Evolutionary conservation across 768 basidiomycete species (phyloP).

Genomic region (Kwoniella dendrophila): DNA sequence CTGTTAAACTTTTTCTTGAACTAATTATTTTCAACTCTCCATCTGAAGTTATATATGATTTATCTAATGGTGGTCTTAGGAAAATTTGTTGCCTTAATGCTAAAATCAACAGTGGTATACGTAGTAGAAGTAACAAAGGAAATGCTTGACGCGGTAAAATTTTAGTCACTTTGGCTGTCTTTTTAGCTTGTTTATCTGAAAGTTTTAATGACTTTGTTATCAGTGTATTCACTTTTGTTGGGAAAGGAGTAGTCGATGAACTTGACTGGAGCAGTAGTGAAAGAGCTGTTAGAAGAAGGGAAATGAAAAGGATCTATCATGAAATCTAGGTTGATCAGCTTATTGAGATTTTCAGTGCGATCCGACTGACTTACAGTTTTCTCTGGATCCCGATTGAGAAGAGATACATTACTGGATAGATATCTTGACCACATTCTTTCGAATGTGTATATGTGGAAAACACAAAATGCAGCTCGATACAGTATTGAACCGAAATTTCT

Average conservation of each 20-base stretch:
- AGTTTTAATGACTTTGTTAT: neutral
- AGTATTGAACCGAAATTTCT: conserved; percentile 20
- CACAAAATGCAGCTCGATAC: conserved; percentile 21
- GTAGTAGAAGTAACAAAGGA: conserved; percentile 35
- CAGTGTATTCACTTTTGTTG: conserved; percentile 1
- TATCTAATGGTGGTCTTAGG: conserved; percentile 21
- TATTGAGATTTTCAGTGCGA: no score
- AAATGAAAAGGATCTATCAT: conserved; percentile 40
- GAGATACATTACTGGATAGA: conserved; percentile 12
- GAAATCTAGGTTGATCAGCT: neutral
- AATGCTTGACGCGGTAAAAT: conserved; percentile 20
- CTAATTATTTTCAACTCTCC: conserved; percentile 46
- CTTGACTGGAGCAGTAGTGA: conserved; percentile 35
- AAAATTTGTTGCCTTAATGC: conserved; percentile 44
- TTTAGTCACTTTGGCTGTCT: neutral
- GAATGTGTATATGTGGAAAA: conserved; percentile 30
- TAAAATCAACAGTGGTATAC: conserved; percentile 37
- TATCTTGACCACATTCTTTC: conserved; percentile 24
- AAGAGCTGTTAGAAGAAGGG: conserved; percentile 33
- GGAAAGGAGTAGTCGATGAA: conserved; percentile 21
- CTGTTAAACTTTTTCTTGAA: conserved; percentile 61
- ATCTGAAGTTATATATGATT: conserved; percentile 38
- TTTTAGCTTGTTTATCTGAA: neutral
- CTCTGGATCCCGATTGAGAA: conserved; percentile 30
- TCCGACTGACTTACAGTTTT: conserved; percentile 28